A percentile compares a stretch with the other conserved stretches of the same genome.
Evolutionary conservation across 345 rosid genomes (phyloP).

Genomic region (Garcia nutans): DNA sequence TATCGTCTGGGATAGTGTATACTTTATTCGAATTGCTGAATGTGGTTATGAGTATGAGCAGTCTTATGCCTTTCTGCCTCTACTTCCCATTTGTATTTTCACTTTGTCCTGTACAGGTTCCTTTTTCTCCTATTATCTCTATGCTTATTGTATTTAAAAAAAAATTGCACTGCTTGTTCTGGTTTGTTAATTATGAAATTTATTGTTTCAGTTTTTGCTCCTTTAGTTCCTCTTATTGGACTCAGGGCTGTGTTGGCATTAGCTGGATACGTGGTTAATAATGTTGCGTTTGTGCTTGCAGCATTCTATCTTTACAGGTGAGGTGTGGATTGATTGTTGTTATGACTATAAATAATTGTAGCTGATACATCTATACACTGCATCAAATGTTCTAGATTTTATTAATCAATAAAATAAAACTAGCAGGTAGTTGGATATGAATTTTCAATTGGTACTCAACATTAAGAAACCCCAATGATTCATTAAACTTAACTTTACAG

Average conservation of each 20-base stretch:
- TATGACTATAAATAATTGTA: not conserved
- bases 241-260: constrained; percentile 73
- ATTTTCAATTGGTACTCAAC: not conserved
- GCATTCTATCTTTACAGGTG: constrained; percentile 40
- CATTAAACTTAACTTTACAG: not conserved
- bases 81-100: constrained; percentile 62
- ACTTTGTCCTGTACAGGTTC: constrained; percentile 64
- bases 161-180: not conserved
- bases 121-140: not conserved
- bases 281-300: constrained; percentile 55
- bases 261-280: constrained; percentile 67
- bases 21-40: constrained; percentile 69
- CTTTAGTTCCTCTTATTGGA: constrained; percentile 68
- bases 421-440: not conserved
- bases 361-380: not conserved
- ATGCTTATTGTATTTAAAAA: not conserved
- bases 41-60: constrained; percentile 97
- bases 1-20: constrained; percentile 89
- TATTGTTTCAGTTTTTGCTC: constrained; percentile 59
- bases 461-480: not conserved
- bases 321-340: not conserved
- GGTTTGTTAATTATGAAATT: constrained; percentile 1
- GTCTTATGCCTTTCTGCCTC: constrained; percentile 81
- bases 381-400: not conserved
- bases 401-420: not conserved